A percentile compares a stretch with the other conserved stretches of the same genome.
Conservation (phyloP, 345 rosid species). For the Reutealis trisperma region DNA sequence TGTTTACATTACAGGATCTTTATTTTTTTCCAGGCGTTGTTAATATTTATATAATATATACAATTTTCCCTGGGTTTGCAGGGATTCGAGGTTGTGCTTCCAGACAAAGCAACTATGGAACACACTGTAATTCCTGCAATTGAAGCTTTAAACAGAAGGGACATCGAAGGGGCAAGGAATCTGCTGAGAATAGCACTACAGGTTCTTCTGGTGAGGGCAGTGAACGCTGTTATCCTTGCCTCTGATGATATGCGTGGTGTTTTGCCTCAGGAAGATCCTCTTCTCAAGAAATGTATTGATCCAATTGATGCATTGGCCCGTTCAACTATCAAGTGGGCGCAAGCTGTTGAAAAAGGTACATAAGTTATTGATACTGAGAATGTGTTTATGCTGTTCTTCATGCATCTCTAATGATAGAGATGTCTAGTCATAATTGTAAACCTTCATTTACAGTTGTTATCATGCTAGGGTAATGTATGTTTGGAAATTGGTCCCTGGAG, state of each 20-base stretch:
- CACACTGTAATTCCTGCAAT: conserved; percentile 47
- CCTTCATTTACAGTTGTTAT: not conserved
- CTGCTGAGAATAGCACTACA: conserved; percentile 54
- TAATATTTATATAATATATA: not conserved
- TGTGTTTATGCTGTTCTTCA: not conserved
- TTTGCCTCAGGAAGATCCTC: conserved; percentile 51
- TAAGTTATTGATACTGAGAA: not conserved
- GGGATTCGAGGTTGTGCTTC: conserved; percentile 55
- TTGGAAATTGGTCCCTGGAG: not conserved
- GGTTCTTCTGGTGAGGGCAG: conserved; percentile 55
- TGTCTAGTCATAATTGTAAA: not conserved
- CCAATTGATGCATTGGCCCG: conserved; percentile 50
- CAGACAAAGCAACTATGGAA: conserved; percentile 56
- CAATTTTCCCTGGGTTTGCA: not conserved
- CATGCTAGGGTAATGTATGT: conserved; percentile 3
- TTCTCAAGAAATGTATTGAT: conserved; percentile 49
- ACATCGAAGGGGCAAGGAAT: conserved; percentile 51
- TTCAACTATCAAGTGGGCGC: conserved; percentile 44
- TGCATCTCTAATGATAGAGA: no score
- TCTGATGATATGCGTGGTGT: conserved; percentile 41
- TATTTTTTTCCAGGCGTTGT: not conserved
- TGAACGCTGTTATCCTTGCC: conserved; percentile 42
- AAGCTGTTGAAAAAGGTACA: conserved; percentile 31
- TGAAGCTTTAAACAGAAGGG: conserved; percentile 44
- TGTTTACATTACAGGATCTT: not conserved